phyloP scores from a whole-genome alignment of 116 monocot species.

The Phalaenopsis hybrid region DNA sequence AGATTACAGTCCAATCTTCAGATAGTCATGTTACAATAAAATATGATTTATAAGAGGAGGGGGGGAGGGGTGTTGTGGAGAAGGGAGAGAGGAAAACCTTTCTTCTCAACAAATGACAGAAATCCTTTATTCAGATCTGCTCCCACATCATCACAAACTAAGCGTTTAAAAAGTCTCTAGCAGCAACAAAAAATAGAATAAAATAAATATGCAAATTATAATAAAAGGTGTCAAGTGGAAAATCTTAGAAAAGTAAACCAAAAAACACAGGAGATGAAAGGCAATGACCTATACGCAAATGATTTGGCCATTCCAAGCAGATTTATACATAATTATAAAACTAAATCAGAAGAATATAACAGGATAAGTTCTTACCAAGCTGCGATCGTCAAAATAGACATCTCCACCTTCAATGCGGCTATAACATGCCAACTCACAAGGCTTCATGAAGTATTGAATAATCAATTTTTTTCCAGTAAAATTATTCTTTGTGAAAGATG shows the following conservation, averaged over 20 bases:
- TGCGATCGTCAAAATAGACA: conserved; percentile 88
- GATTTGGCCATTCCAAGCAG: background rate
- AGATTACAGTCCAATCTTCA: background rate
- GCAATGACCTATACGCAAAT: background rate
- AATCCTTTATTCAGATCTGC: conserved; percentile 83
- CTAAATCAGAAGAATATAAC: background rate
- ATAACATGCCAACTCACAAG: conserved; percentile 92
- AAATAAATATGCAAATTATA: conserved; percentile 7
- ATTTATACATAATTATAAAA: conserved; percentile 4
- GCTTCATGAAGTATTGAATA: conserved; percentile 31
- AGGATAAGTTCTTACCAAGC: conserved; percentile 55
- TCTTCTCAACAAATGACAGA: conserved; percentile 87
- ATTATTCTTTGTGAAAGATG: background rate
- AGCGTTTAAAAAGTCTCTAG: conserved; percentile 95
- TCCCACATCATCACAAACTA: conserved; percentile 72
- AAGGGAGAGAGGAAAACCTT: conserved; percentile 29
- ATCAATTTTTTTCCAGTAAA: background rate
- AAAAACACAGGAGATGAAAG: background rate
- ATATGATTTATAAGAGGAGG: background rate
- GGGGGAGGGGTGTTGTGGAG: background rate
- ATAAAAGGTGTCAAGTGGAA: background rate
- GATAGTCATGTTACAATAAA: background rate
- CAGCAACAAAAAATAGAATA: conserved; percentile 19
- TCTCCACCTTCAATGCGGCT: conserved; percentile 84
- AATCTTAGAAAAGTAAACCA: background rate